These are phyloP conservation scores for Eutrema heterophyllum DNA, from an alignment of 345 rosid genomes.

Conservation along the genomic window DNA sequence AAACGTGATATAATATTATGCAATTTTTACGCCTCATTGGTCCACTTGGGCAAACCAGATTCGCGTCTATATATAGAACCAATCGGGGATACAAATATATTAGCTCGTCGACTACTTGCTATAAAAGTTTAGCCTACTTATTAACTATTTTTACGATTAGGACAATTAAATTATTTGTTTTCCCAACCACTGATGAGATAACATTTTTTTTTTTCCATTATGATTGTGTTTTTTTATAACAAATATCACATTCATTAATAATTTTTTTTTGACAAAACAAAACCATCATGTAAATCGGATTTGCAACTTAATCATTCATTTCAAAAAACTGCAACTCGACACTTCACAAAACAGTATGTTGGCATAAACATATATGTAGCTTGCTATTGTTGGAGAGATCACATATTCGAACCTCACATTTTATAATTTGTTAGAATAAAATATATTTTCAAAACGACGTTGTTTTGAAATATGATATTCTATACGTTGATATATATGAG, in stretches of 20 bases:
- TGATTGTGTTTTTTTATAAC: background rate
- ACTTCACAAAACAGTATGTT: too few relatives aligned
- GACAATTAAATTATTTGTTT: background rate
- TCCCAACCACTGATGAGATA: background rate
- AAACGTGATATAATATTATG: background rate
- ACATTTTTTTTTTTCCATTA: background rate
- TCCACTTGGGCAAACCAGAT: background rate
- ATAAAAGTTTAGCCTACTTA: conserved; percentile 3
- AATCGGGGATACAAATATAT: background rate
- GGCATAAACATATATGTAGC: too few relatives aligned
- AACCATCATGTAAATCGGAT: too few relatives aligned
- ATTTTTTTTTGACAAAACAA: too few relatives aligned
- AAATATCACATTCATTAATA: background rate
- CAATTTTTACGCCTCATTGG: background rate
- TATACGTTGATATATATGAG: too few relatives aligned
- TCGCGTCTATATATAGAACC: background rate
- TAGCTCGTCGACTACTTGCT: background rate
- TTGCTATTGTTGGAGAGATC: too few relatives aligned
- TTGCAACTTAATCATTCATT: too few relatives aligned
- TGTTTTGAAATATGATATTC: too few relatives aligned
- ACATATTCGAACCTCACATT: too few relatives aligned
- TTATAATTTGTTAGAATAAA: too few relatives aligned
- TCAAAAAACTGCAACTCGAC: too few relatives aligned
- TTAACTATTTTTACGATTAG: background rate
- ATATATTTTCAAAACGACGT: too few relatives aligned